These are phyloP conservation scores for Neoconidiobolus thromboides DNA, from an alignment of 371 early-diverging fungal species.

Conservation along the genomic window DNA sequence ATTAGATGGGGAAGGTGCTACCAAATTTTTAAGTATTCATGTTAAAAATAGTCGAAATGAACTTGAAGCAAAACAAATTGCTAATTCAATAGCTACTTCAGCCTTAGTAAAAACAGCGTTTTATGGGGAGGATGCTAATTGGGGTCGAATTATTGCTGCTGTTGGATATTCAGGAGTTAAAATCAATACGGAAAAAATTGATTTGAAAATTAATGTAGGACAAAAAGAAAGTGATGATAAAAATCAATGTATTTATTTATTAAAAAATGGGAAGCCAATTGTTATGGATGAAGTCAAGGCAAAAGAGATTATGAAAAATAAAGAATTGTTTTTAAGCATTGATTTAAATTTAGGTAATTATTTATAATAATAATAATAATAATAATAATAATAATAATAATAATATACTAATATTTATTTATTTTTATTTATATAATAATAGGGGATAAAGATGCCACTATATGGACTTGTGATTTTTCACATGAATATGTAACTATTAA, in stretches of 20 bases:
- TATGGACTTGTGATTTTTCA: slow-evolving; percentile 89
- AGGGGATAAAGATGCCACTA: slow-evolving; percentile 51
- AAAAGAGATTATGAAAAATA: slow-evolving; percentile 54
- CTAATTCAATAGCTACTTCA: slow-evolving; percentile 72
- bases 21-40: slow-evolving; percentile 83
- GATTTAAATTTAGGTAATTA: slow-evolving; percentile 27
- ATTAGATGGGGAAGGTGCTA: slow-evolving; percentile 90
- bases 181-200: slow-evolving; percentile 53
- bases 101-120: slow-evolving; percentile 88
- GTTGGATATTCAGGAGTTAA: slow-evolving; percentile 58
- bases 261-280: slow-evolving; percentile 68
- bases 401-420: no score
- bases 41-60: slow-evolving; percentile 58
- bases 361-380: no score
- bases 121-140: slow-evolving; percentile 91
- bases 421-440: slow-evolving; percentile 6
- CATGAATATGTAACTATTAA: slow-evolving; percentile 89
- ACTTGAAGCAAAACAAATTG: slow-evolving; percentile 60
- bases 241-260: slow-evolving; percentile 36
- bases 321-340: slow-evolving; percentile 62
- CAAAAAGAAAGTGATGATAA: slow-evolving; percentile 22
- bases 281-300: slow-evolving; percentile 61
- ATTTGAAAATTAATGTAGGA: slow-evolving; percentile 43
- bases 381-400: no score
- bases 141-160: slow-evolving; percentile 82